Evolutionary conservation across 805 yeast species (phyloP).

Genomic region (Cyberlindnera misumaiensis): DNA sequence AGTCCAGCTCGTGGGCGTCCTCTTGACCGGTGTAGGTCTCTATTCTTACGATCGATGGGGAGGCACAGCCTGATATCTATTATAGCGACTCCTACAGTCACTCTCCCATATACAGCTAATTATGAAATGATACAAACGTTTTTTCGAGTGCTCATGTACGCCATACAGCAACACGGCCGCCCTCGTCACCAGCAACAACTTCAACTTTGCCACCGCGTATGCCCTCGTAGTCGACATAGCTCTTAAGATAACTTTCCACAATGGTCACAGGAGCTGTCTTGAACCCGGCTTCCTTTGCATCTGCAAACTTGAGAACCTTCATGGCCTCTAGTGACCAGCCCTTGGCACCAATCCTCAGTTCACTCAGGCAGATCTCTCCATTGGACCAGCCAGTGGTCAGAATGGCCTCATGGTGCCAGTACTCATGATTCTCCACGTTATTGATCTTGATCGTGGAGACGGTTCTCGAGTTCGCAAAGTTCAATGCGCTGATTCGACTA

Average conservation of each 20-base stretch:
- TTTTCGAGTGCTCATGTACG: conserved; percentile 16
- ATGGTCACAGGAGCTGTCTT: conserved; percentile 22
- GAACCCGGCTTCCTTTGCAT: conserved; percentile 10
- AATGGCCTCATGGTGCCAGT: conserved; percentile 32
- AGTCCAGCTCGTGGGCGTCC: conserved; percentile 42
- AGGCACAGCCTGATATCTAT: conserved; percentile 6
- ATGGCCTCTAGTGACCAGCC: conserved; percentile 22
- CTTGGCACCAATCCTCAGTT: conserved; percentile 19
- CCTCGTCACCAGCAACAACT: conserved; percentile 46
- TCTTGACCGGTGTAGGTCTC: conserved; percentile 47
- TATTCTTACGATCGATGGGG: conserved; percentile 61
- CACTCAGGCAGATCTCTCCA: conserved; percentile 26
- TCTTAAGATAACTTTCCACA: conserved; percentile 28
- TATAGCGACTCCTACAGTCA: background rate
- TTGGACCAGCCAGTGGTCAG: conserved; percentile 31
- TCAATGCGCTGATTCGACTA: conserved; percentile 20
- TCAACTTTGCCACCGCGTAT: conserved; percentile 32
- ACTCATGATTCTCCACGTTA: conserved; percentile 28
- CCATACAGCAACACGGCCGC: conserved; percentile 48
- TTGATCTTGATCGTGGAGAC: conserved; percentile 19
- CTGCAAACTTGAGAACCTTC: conserved; percentile 20
- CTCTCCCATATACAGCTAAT: background rate
- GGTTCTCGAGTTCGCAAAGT: conserved; percentile 25
- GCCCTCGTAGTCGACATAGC: conserved; percentile 29
- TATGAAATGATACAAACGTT: background rate